Evolutionary conservation across 345 rosid species (phyloP).

Genomic region (Physaria fendleri): DNA sequence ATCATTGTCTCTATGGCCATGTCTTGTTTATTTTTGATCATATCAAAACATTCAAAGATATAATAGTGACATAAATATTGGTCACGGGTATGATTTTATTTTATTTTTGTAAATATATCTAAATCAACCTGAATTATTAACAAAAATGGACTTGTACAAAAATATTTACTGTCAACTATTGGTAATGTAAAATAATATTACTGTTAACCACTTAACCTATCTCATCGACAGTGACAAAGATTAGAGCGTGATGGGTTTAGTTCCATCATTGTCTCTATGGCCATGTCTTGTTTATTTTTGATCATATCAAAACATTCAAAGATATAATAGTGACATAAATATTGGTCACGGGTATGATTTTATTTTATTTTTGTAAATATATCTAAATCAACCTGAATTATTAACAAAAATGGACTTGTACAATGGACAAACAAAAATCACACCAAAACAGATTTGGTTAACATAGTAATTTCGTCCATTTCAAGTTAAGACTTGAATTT

Average conservation of each 20-base stretch:
- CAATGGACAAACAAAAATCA: too few species aligned
- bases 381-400: too few species aligned
- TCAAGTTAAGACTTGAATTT: background rate
- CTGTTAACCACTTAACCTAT: too few species aligned
- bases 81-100: background rate
- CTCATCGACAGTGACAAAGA: too few species aligned
- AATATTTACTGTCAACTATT: too few species aligned
- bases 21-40: background rate
- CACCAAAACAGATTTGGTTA: background rate
- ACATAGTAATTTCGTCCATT: background rate
- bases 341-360: background rate
- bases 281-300: background rate
- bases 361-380: too few species aligned
- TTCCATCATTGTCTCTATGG: background rate
- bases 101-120: too few species aligned
- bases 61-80: background rate
- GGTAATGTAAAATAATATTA: too few species aligned
- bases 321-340: background rate
- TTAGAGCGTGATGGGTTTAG: background rate
- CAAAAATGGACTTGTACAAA: too few species aligned
- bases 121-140: too few species aligned
- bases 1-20: background rate
- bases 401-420: too few species aligned
- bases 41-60: conserved; percentile 8
- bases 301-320: conserved; percentile 7